These are phyloP conservation scores for Trifolium dubium DNA, from an alignment of 306 rosid species.

Conservation along the genomic window DNA sequence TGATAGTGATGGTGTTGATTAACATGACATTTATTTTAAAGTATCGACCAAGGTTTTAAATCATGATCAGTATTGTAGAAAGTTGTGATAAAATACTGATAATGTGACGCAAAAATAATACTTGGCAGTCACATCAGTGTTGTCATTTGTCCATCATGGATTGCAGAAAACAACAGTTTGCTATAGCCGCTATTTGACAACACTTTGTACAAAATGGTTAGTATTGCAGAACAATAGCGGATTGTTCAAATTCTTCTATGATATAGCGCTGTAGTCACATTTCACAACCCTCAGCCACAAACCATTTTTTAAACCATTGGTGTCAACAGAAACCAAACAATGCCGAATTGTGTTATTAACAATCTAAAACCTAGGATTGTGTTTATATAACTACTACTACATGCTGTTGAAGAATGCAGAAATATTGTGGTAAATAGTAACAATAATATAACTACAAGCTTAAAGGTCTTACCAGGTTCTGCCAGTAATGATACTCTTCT, in stretches of 20 bases:
- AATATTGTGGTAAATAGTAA: not conserved
- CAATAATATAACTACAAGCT: not conserved
- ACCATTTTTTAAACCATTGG: not conserved
- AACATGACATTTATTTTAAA: conserved; percentile 2
- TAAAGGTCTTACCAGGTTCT: conserved; percentile 67
- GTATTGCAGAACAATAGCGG: not conserved
- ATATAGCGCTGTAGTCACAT: not conserved
- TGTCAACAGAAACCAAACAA: not conserved
- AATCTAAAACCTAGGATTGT: conserved; percentile 1
- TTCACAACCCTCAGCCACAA: not conserved
- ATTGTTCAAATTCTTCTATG: not conserved
- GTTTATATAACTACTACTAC: not conserved
- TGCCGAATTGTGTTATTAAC: conserved; percentile 15
- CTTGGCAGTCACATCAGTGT: not conserved
- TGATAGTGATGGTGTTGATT: not conserved
- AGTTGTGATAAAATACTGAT: not conserved
- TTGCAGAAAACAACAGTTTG: not conserved
- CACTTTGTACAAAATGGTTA: not conserved
- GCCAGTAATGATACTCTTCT: conserved; percentile 89
- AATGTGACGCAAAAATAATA: not conserved
- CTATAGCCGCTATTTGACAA: not conserved
- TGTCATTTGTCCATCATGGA: not conserved
- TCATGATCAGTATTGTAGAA: not conserved
- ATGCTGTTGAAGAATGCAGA: conserved; percentile 23
- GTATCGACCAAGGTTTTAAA: not conserved